Evolutionary conservation across 129 eudicot genomes (phyloP), one percentile per base, ranked within the genome.

Genomic region (Saussurea involucrata): DNA sequence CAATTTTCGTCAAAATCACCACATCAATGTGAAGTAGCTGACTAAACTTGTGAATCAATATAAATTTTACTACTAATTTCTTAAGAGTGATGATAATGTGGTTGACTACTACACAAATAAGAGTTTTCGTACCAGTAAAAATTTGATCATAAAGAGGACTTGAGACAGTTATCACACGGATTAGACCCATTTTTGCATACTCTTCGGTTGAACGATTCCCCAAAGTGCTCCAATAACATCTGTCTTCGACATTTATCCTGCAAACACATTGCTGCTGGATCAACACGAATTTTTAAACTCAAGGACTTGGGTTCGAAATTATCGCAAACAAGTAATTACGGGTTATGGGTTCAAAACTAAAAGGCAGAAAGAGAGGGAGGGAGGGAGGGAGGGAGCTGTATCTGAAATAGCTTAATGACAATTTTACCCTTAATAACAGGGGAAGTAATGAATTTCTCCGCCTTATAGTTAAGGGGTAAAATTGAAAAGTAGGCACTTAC

Each of bases 81-180:
- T 49, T 49, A 49, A 49, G 8, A 49, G 21, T 49, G 55, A 42
- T 42, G 55, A 42, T 42, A 42, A 1, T 42, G 55, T 42, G 55
- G 55, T 42, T 42, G 58, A 49, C 21, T 46, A 49, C 21, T 46
- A 46, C 57, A 46, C 4, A 46, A 13, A 46, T 6, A 46, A 46
- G 20, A 46, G 57, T 46, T 49, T 49, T 3, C 58, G 46, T 37
- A 37, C 46, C 15, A 37, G 46, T 31, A 31, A 1, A 28, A 3
- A 31, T 31, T 66, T 69, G 75, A 74, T 86, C 85, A 90, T 6
- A 68, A 75, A 63, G 91, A 73, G n/a, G 74, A 69, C 64, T 92
- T 92, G 73, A 86, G 88, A 82, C 99, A 95, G 70, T 86, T 95
- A 75, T 95, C 99, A 85, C 99, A 95, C 24, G 99, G 95, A 83